Conservation (phyloP, 192 early-diverging fungal species). For the Dissophora globulifera region DNA sequence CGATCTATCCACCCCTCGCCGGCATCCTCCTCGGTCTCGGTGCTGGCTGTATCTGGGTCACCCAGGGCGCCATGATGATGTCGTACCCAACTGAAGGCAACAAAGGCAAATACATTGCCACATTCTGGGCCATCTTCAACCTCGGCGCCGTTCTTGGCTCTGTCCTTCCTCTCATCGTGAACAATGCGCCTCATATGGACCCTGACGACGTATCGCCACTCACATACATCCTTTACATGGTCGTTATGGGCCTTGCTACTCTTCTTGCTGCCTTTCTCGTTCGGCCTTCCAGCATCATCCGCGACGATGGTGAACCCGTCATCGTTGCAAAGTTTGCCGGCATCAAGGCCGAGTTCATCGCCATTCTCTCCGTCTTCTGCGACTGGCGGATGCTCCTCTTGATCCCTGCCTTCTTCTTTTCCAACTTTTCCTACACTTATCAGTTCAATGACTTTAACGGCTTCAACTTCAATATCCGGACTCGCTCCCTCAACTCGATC, state of each 20-base stretch:
- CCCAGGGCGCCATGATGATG: conserved; percentile 87
- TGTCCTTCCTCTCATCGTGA: conserved; percentile 74
- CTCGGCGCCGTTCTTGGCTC: conserved; percentile 85
- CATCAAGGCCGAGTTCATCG: conserved; percentile 61
- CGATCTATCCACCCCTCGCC: conserved; percentile 72
- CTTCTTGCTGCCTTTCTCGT: conserved; percentile 65
- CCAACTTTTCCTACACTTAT: conserved; percentile 85
- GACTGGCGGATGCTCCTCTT: conserved; percentile 76
- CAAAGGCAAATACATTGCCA: conserved; percentile 83
- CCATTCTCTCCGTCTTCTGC: conserved; percentile 69
- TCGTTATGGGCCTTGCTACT: conserved; percentile 73
- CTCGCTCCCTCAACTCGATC: conserved; percentile 76
- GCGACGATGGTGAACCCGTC: conserved; percentile 76
- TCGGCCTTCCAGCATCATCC: conserved; percentile 67
- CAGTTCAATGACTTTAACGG: conserved; percentile 72
- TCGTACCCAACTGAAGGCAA: conserved; percentile 85
- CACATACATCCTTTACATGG: conserved; percentile 82
- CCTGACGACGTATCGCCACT: conserved; percentile 66
- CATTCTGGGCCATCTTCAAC: conserved; percentile 91
- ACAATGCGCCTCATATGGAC: conserved; percentile 51
- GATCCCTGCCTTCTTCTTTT: conserved; percentile 75
- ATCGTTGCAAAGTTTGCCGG: conserved; percentile 76
- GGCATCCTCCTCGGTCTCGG: conserved; percentile 81
- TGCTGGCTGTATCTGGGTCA: conserved; percentile 80
- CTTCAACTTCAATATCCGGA: conserved; percentile 71